Percentiles rank a stretch among this genome's conserved stretches.
Evolutionary conservation across 1,284 basidiomycete species (phyloP).

Genomic region (Phaffia rhodozyma): DNA sequence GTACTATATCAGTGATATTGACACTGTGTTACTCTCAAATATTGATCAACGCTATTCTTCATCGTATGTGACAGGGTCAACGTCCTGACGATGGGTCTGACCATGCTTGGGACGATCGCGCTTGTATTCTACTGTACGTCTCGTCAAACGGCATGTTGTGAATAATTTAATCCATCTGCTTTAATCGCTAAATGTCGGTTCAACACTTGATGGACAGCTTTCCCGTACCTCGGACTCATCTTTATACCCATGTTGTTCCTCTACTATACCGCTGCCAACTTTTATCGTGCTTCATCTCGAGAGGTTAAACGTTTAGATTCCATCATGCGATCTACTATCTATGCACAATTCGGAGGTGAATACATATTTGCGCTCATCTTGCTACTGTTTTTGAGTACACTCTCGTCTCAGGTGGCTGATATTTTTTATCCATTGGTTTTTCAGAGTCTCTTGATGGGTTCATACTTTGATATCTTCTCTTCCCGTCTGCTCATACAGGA

Average conservation of each 20-base stretch:
- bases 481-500: no score
- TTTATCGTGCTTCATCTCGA: constrained; percentile 28
- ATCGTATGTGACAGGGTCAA: constrained; percentile 30
- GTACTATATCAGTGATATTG: no score
- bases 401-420: constrained; percentile 18
- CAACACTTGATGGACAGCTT: not conserved
- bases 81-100: constrained; percentile 5
- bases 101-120: constrained; percentile 25
- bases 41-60: not conserved
- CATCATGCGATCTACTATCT: constrained; percentile 2
- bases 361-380: no score
- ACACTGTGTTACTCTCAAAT: no score
- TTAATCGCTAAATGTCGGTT: no score
- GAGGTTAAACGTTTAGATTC: constrained; percentile 31
- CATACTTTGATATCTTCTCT: no score
- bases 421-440: constrained; percentile 24
- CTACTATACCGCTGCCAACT: constrained; percentile 20
- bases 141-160: no score
- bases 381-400: no score
- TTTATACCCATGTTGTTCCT: constrained; percentile 23
- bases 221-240: constrained; percentile 23
- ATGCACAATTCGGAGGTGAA: no score
- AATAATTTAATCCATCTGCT: no score
- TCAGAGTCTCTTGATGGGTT: no score
- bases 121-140: constrained; percentile 23